Conservation (phyloP, 352 stramenopile genomes). For the Phytophthora rubi region DNA sequence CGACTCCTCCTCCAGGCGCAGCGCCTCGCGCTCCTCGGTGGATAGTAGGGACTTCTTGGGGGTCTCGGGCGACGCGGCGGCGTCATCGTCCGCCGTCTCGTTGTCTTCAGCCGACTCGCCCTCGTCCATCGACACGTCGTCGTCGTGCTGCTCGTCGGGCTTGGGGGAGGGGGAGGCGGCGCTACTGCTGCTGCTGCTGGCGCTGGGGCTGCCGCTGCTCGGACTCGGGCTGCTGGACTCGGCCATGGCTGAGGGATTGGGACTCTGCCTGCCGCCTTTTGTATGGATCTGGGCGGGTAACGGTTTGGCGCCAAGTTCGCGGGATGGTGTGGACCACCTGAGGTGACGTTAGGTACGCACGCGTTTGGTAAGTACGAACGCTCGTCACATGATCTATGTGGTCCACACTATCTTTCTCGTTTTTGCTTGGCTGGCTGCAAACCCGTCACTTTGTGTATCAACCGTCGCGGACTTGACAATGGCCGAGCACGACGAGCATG, state of each 20-base stretch:
- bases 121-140: slow-evolving; percentile 35
- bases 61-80: slow-evolving; percentile 33
- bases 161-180: slow-evolving; percentile 12
- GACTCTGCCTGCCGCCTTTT: neutral
- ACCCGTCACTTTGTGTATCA: slow-evolving; percentile 16
- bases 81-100: slow-evolving; percentile 34
- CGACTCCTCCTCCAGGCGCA: slow-evolving; percentile 72
- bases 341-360: too few species aligned
- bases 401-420: neutral
- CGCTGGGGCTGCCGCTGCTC: slow-evolving; percentile 38
- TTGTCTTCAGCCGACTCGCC: slow-evolving; percentile 28
- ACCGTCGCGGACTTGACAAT: slow-evolving; percentile 11
- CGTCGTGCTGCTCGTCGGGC: slow-evolving; percentile 16
- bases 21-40: slow-evolving; percentile 58
- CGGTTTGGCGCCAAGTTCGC: slow-evolving; percentile 12
- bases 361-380: too few species aligned
- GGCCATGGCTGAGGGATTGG: neutral
- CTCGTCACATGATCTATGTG: neutral
- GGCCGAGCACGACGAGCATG: slow-evolving; percentile 25
- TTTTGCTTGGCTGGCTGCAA: slow-evolving; percentile 3
- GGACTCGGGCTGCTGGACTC: slow-evolving; percentile 46
- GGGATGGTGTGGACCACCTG: neutral
- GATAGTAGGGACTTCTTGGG: slow-evolving; percentile 53
- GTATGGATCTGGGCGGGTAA: slow-evolving; percentile 2
- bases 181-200: slow-evolving; percentile 16